phyloP scores from a whole-genome alignment of 2,329 filamentous ascomycete species.

The Xylariaceae sp. region DNA sequence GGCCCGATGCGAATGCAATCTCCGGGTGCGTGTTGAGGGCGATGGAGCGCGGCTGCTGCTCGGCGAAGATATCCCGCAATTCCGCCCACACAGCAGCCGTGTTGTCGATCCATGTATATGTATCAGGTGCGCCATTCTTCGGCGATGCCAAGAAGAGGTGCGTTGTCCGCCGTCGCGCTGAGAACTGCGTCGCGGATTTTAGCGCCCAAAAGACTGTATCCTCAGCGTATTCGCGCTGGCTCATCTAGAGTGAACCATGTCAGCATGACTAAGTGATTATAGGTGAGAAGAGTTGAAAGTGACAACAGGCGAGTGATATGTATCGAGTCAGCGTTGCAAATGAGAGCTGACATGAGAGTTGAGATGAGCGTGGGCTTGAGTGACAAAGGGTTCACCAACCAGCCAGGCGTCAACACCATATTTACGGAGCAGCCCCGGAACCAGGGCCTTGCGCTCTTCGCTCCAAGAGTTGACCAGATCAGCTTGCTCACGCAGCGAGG shows the following conservation, averaged over 20 bases:
- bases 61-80: slow-evolving; percentile 45
- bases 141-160: slow-evolving; percentile 54
- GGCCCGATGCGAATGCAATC: slow-evolving; percentile 52
- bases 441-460: slow-evolving; percentile 47
- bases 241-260: slow-evolving; percentile 46
- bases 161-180: slow-evolving; percentile 55
- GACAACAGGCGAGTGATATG: background rate
- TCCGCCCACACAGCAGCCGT: slow-evolving; percentile 50
- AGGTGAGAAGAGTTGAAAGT: background rate
- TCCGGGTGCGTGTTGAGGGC: slow-evolving; percentile 53
- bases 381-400: slow-evolving; percentile 40
- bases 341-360: too few species aligned
- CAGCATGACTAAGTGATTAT: background rate
- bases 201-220: slow-evolving; percentile 59
- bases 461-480: slow-evolving; percentile 52
- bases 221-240: slow-evolving; percentile 58
- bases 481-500: slow-evolving; percentile 51
- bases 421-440: slow-evolving; percentile 51
- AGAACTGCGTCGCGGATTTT: slow-evolving; percentile 53
- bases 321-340: background rate
- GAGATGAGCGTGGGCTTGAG: too few species aligned
- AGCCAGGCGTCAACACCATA: slow-evolving; percentile 56
- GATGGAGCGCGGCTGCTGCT: slow-evolving; percentile 45
- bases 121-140: slow-evolving; percentile 31
- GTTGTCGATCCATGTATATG: slow-evolving; percentile 55